A percentile compares a stretch with the other conserved stretches of the same genome.
These are phyloP conservation scores for Hanseniaspora lachancei DNA, from an alignment of 805 yeast genomes.

Conservation along the genomic window DNA sequence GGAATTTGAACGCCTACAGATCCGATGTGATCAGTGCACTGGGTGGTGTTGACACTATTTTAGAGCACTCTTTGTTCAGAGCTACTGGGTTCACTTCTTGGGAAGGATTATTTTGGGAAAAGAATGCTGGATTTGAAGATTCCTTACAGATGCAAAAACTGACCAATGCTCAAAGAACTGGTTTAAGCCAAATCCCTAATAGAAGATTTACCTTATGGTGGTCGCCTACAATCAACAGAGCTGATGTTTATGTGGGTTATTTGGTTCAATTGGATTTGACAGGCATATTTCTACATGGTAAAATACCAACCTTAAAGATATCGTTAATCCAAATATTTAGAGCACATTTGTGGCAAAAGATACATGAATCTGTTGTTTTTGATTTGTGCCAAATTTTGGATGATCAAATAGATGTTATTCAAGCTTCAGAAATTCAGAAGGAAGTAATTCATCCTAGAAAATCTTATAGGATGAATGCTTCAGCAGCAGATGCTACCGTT, in stretches of 20 bases:
- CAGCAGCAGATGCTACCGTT: constrained; percentile 80
- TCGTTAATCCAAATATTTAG: constrained; percentile 92
- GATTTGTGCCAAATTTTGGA: constrained; percentile 89
- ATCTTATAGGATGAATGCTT: constrained; percentile 92
- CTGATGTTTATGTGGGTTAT: constrained; percentile 95
- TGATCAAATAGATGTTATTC: constrained; percentile 68
- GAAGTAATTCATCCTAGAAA: constrained; percentile 93
- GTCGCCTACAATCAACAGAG: constrained; percentile 97
- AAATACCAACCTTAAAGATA: constrained; percentile 91
- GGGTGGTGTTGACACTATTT: constrained; percentile 92
- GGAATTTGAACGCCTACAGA: constrained; percentile 87
- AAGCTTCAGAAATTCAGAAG: constrained; percentile 75
- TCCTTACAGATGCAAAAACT: constrained; percentile 85
- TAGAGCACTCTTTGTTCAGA: constrained; percentile 87
- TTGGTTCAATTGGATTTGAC: constrained; percentile 90
- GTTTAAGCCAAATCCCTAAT: constrained; percentile 93
- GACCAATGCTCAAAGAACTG: constrained; percentile 95
- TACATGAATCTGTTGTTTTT: constrained; percentile 87
- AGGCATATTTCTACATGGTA: constrained; percentile 93
- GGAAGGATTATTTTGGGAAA: constrained; percentile 99
- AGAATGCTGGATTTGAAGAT: constrained; percentile 93
- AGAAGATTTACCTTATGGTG: constrained; percentile 97
- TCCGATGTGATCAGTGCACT: constrained; percentile 93
- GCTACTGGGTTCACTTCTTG: constrained; percentile 97
- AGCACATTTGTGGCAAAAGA: constrained; percentile 98